phyloP scores from a whole-genome alignment of 1,284 basidiomycete genomes.

The Papiliotrema terrestris region DNA sequence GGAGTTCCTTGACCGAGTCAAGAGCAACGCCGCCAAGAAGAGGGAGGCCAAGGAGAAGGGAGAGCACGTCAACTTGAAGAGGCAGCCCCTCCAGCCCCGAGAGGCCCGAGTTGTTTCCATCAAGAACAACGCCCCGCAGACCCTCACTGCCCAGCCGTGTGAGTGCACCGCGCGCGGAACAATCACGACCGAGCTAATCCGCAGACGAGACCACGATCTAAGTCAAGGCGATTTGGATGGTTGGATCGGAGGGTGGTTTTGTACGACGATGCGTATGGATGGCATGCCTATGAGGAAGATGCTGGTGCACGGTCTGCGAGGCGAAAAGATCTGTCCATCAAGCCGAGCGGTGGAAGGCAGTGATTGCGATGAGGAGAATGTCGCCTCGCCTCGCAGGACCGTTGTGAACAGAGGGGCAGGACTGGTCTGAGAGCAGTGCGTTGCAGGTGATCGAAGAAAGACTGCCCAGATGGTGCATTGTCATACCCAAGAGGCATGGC shows the following conservation, averaged over 20 bases:
- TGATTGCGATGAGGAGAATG: too few species aligned
- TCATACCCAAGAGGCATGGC: not conserved
- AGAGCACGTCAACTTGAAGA: conserved; percentile 84
- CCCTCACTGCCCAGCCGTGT: conserved; percentile 83
- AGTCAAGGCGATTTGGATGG: conserved; percentile 13
- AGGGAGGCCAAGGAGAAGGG: conserved; percentile 82
- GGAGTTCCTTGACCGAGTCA: conserved; percentile 96
- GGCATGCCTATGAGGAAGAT: conserved; percentile 8
- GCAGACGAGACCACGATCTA: conserved; percentile 51
- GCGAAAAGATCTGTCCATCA: too few species aligned
- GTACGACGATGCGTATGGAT: conserved; percentile 46
- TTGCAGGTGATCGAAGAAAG: not conserved
- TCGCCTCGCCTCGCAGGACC: too few species aligned
- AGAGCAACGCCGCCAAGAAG: conserved; percentile 84
- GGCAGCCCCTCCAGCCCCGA: conserved; percentile 79
- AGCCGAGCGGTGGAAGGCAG: too few species aligned
- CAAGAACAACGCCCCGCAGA: conserved; percentile 80
- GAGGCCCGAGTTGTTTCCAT: conserved; percentile 72
- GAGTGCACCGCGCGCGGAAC: conserved; percentile 35
- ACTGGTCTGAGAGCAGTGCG: not conserved
- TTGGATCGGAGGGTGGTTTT: conserved; percentile 21
- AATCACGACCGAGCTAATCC: conserved; percentile 4
- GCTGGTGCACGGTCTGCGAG: too few species aligned
- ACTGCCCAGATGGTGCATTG: too few species aligned
- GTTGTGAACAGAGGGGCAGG: too few species aligned